Evolutionary conservation across 176 grass and related monocot genomes (phyloP).

Genomic region (Areca catechu): DNA sequence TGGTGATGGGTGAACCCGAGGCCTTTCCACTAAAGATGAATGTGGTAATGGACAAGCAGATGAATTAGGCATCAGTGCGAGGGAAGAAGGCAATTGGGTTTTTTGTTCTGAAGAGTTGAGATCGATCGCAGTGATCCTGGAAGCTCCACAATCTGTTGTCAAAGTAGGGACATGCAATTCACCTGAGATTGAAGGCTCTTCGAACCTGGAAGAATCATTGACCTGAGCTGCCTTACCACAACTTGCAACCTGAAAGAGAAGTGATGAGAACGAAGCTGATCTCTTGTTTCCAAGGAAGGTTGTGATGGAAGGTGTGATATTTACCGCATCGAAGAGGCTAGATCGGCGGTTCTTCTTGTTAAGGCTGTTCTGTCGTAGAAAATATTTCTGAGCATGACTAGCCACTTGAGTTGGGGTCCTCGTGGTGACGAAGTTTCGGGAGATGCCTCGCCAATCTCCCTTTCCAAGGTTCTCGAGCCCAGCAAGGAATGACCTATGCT

Average conservation of each 20-base stretch:
- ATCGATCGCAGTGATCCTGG: too few species aligned
- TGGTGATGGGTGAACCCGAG: slow-evolving; percentile 10
- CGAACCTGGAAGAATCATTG: too few species aligned
- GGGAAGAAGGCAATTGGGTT: too few species aligned
- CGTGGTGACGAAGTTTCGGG: slow-evolving; percentile 65
- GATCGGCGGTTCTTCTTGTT: slow-evolving; percentile 62
- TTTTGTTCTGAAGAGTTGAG: too few species aligned
- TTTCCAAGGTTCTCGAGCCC: slow-evolving; percentile 79
- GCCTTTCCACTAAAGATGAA: slow-evolving; percentile 4
- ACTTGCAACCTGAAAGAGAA: too few species aligned
- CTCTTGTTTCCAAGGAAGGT: neutral
- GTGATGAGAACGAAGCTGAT: neutral
- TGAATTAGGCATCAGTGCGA: too few species aligned
- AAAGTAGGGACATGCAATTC: too few species aligned
- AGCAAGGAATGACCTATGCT: slow-evolving; percentile 60
- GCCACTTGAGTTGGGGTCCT: slow-evolving; percentile 88
- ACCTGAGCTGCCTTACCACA: too few species aligned
- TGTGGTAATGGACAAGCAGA: neutral
- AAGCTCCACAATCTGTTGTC: too few species aligned
- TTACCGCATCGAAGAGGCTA: slow-evolving; percentile 79
- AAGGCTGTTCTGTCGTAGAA: slow-evolving; percentile 70
- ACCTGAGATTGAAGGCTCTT: too few species aligned
- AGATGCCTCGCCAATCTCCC: slow-evolving; percentile 90
- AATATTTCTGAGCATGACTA: slow-evolving; percentile 94
- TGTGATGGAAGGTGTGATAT: neutral